A percentile compares a stretch with the other conserved stretches of the same genome.
Conservation (phyloP, 164 flowering plant genomes). For the Liriodendron chinense region DNA sequence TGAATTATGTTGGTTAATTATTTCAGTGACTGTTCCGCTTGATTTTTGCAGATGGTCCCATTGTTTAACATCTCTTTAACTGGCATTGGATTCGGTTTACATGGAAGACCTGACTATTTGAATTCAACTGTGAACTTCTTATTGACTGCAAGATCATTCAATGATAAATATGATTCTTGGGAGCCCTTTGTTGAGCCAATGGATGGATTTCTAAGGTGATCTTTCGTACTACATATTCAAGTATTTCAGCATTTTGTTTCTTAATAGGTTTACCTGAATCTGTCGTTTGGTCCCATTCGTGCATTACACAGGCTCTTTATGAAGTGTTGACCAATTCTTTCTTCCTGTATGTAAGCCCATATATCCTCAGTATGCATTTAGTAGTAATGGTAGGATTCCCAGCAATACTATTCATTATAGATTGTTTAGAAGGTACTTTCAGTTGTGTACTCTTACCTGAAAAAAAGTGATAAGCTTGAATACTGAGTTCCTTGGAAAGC, state of each 20-base stretch:
- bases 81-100: conserved; percentile 60
- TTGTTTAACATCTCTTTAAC: conserved; percentile 72
- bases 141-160: conserved; percentile 80
- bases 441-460: too few relatives aligned
- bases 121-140: conserved; percentile 75
- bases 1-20: background rate
- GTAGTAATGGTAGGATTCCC: background rate
- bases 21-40: conserved; percentile 7
- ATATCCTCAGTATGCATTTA: background rate
- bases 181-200: conserved; percentile 95
- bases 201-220: conserved; percentile 86
- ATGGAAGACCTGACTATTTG: conserved; percentile 61
- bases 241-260: background rate
- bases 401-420: too few relatives aligned
- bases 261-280: too few relatives aligned
- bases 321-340: too few relatives aligned
- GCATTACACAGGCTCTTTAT: too few relatives aligned
- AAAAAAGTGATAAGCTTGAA: too few relatives aligned
- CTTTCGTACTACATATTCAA: background rate
- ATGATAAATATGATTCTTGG: conserved; percentile 92
- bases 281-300: too few relatives aligned
- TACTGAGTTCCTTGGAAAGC: too few relatives aligned
- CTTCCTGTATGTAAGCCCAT: background rate
- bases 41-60: conserved; percentile 82
- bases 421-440: too few relatives aligned